Conservation (phyloP, 2,329 filamentous ascomycete species). For the Verticillium nubilum region DNA sequence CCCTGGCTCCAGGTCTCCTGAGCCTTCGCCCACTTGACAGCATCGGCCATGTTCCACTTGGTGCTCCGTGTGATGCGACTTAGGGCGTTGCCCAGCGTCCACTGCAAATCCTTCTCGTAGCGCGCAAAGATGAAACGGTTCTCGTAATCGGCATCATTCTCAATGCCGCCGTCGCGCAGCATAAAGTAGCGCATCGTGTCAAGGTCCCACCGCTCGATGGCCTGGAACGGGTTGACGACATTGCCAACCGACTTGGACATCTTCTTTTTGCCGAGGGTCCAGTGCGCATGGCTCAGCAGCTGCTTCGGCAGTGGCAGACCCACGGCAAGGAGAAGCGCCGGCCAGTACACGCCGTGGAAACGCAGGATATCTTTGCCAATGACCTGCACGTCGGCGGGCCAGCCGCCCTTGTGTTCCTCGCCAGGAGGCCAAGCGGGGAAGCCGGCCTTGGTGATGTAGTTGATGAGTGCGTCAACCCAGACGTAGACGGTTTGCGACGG, state of each 20-base stretch:
- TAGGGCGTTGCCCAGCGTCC: conserved; percentile 74
- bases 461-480: conserved; percentile 93
- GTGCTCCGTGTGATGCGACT: conserved; percentile 64
- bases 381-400: conserved; percentile 89
- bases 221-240: conserved; percentile 90
- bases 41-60: conserved; percentile 61
- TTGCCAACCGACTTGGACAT: conserved; percentile 97
- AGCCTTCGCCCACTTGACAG: conserved; percentile 33
- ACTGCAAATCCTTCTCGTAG: conserved; percentile 76
- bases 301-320: conserved; percentile 72
- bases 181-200: conserved; percentile 90
- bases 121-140: conserved; percentile 69
- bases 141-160: conserved; percentile 76
- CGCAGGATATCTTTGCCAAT: conserved; percentile 95
- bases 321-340: conserved; percentile 86
- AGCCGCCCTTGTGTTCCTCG: conserved; percentile 57
- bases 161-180: conserved; percentile 70
- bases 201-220: conserved; percentile 80
- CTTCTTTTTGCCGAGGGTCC: conserved; percentile 86
- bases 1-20: not conserved
- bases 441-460: conserved; percentile 75
- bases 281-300: conserved; percentile 87
- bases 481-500: conserved; percentile 89
- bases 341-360: conserved; percentile 98
- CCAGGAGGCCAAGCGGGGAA: conserved; percentile 72